Base-by-base conservation (phyloP, 2,329 filamentous ascomycete species). In the Xylaria sp. region DNA sequence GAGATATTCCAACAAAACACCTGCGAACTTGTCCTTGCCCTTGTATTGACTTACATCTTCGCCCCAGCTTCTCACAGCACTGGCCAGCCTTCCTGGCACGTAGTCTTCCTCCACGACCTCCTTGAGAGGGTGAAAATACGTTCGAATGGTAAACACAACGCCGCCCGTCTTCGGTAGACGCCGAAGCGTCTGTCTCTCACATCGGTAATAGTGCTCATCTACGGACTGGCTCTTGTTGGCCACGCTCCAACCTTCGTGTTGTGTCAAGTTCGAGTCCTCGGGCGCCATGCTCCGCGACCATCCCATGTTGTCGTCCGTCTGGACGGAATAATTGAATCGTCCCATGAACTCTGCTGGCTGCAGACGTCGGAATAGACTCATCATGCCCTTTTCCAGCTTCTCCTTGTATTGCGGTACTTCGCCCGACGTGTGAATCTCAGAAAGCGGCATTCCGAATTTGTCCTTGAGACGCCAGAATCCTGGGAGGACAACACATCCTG, bases 311-410 rank as follows among this genome's bases (percentile, higher is more conserved):
- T 92, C 89, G 69, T 95, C 91, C 1, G 94, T 90, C 74, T 95
- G 91, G 63, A 95, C 82, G 76, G 95, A 95, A 74, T 94, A 95
- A 71, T 94, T 93, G 71, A 92, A 91, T 60, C 90, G 79, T 55
- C 71, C 73, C 60, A 80, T 78, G n/a, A 80, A 81, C 50, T 84
- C 83, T 48, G 91, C 85, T 1, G 88, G 87, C 68, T 82, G 80
- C 0, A 94, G 73, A 0, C 91, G 78, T 0, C 83, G 79, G 76
- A 95, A 94, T 76, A 95, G 92, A 71, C 72, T 75, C 61, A 67
- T 66, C 69, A 73, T 74, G 34, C 72, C 73, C 59, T 67, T 69
- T 61, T 73, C 72, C 7, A 75, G 65, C 66, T 68, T 71, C 63
- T 74, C 71, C 54, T 67, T 65, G 62, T 66, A 74, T 54, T 72